These are phyloP conservation scores for Chamaecrista fasciculata DNA, from an alignment of 306 rosid genomes.

Conservation along the genomic window DNA sequence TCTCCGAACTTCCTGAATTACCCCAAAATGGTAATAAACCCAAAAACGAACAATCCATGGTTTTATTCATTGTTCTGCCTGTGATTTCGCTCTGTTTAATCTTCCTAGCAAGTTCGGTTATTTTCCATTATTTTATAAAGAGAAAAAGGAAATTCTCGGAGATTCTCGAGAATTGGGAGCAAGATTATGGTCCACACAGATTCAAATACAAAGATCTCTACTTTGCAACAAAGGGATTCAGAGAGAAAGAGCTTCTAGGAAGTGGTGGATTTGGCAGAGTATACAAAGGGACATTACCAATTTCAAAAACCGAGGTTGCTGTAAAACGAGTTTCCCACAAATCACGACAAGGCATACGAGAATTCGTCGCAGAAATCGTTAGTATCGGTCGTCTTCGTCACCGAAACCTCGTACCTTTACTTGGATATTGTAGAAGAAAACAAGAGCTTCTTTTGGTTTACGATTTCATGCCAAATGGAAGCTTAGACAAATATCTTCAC, in stretches of 20 bases:
- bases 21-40: conserved; percentile 26
- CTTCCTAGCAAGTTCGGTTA: conserved; percentile 15
- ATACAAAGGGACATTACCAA: conserved; percentile 52
- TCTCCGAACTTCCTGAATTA: conserved; percentile 44
- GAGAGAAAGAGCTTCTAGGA: conserved; percentile 51
- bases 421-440: conserved; percentile 60
- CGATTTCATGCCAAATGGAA: conserved; percentile 70
- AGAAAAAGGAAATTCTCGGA: conserved; percentile 41
- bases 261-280: too few species aligned
- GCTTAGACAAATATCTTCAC: conserved; percentile 42
- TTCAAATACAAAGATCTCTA: conserved; percentile 53
- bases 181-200: conserved; percentile 62
- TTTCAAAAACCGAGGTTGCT: conserved; percentile 46
- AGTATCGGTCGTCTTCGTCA: too few species aligned
- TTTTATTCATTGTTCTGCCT: conserved; percentile 30
- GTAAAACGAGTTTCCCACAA: conserved; percentile 60
- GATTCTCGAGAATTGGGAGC: too few species aligned
- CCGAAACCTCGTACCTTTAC: conserved; percentile 52
- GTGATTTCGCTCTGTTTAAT: conserved; percentile 14
- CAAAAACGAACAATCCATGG: background rate
- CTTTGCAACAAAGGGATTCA: conserved; percentile 58
- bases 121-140: conserved; percentile 23
- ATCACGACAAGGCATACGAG: conserved; percentile 67
- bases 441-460: conserved; percentile 61
- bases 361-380: conserved; percentile 64